Evolutionary conservation across 768 basidiomycete genomes (phyloP).

Genomic region (Hemileccinum rubropunctum): DNA sequence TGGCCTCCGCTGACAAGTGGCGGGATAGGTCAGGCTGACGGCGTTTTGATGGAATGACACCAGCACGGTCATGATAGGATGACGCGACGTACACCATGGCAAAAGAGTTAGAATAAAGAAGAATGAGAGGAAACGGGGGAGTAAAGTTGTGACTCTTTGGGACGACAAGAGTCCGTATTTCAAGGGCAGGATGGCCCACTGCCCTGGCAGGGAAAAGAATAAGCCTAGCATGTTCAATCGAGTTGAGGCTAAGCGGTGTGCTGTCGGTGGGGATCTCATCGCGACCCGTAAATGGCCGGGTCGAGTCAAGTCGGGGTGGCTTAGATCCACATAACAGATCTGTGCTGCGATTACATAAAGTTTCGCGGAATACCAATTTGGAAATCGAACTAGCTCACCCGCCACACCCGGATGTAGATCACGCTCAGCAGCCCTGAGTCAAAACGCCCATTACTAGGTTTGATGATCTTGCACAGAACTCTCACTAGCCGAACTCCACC

Average conservation of each 20-base stretch:
- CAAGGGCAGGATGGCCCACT: constrained; percentile 7
- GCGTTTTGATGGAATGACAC: constrained; percentile 19
- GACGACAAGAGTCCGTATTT: constrained; percentile 7
- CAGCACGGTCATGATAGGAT: constrained; percentile 8
- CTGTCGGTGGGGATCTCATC: too few species aligned
- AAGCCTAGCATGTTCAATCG: too few species aligned
- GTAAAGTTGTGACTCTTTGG: neutral
- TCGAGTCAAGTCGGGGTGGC: neutral
- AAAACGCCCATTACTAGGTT: too few species aligned
- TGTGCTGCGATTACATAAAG: neutral
- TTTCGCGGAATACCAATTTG: neutral
- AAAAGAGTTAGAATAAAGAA: neutral
- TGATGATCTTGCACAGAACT: too few species aligned
- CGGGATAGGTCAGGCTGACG: constrained; percentile 31
- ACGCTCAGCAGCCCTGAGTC: too few species aligned
- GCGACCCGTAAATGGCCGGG: neutral
- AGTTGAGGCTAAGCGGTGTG: too few species aligned
- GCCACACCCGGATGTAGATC: neutral
- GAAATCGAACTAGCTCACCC: constrained; percentile 19
- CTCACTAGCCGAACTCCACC: neutral
- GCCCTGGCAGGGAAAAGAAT: neutral
- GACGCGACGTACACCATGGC: constrained; percentile 29
- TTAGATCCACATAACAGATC: constrained; percentile 4
- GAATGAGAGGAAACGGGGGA: neutral
- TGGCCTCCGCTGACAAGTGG: constrained; percentile 35